phyloP scores from a whole-genome alignment of 768 basidiomycete genomes.

The Asterophora lycoperdoides region DNA sequence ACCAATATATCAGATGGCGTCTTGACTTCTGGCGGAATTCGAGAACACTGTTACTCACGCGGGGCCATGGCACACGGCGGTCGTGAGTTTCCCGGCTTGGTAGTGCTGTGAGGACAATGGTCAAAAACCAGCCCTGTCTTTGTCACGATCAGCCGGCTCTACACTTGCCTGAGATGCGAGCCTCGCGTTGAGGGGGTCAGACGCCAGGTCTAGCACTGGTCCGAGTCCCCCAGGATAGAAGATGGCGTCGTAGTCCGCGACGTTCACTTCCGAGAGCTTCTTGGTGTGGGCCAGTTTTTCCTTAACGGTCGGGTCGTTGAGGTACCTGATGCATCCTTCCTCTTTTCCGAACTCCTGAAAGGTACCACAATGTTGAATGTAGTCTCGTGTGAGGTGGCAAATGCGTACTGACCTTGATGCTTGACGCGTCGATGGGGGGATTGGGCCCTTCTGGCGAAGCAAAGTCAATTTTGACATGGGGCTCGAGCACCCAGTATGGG shows the following conservation, averaged over 20 bases:
- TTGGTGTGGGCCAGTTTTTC: slow-evolving; percentile 52
- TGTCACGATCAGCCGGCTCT: neutral
- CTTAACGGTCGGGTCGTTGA: slow-evolving; percentile 50
- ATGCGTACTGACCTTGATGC: slow-evolving; percentile 39
- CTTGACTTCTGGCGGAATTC: neutral
- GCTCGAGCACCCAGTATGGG: slow-evolving; percentile 56
- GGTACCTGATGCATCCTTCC: slow-evolving; percentile 52
- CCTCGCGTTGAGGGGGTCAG: slow-evolving; percentile 50
- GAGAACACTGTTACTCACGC: slow-evolving; percentile 42
- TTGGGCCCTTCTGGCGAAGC: slow-evolving; percentile 62
- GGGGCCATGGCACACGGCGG: slow-evolving; percentile 81
- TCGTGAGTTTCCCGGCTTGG: slow-evolving; percentile 56
- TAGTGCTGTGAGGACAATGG: slow-evolving; percentile 49
- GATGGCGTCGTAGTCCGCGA: slow-evolving; percentile 62
- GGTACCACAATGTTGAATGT: neutral
- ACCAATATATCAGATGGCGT: neutral
- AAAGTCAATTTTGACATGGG: slow-evolving; percentile 52
- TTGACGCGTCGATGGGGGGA: slow-evolving; percentile 61
- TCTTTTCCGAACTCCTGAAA: slow-evolving; percentile 48
- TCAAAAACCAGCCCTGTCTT: neutral
- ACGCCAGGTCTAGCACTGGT: slow-evolving; percentile 67
- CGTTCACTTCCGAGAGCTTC: slow-evolving; percentile 55
- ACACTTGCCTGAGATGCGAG: slow-evolving; percentile 50
- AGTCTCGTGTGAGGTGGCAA: neutral
- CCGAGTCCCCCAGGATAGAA: slow-evolving; percentile 82